Evolutionary conservation across 805 yeast species (phyloP).

Genomic region (Candida bentonensis): DNA sequence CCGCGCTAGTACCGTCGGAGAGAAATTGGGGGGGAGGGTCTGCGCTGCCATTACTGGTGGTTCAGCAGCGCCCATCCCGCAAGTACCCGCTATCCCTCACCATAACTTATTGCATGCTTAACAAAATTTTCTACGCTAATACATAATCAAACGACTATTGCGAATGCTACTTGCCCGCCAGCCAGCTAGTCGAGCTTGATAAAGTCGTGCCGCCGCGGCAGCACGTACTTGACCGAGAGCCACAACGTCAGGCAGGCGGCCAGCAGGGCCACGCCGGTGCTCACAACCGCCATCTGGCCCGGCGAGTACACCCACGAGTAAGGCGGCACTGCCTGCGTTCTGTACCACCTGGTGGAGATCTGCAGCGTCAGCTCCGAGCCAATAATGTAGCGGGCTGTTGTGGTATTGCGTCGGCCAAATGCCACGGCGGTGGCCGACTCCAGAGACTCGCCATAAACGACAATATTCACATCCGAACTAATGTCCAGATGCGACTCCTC

Average conservation of each 20-base stretch:
- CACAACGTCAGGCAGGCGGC: neutral
- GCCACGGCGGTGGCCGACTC: conserved; percentile 40
- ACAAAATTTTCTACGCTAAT: too few relatives aligned
- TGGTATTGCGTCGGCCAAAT: conserved; percentile 47
- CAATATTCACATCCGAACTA: conserved; percentile 41
- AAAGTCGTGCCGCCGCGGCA: neutral
- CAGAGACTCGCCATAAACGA: conserved; percentile 27
- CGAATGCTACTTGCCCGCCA: too few relatives aligned
- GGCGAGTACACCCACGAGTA: conserved; percentile 5
- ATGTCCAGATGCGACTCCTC: conserved; percentile 45
- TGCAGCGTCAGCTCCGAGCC: conserved; percentile 47
- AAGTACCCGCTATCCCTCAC: too few relatives aligned
- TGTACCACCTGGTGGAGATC: conserved; percentile 45
- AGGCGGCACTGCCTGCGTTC: conserved; percentile 6
- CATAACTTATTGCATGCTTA: too few relatives aligned
- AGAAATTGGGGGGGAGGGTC: too few relatives aligned
- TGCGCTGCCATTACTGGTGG: too few relatives aligned
- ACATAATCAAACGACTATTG: too few relatives aligned
- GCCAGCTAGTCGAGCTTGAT: neutral
- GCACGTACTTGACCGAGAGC: neutral
- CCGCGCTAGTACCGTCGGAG: too few relatives aligned
- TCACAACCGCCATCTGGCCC: neutral
- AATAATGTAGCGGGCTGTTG: conserved; percentile 42
- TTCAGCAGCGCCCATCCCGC: too few relatives aligned
- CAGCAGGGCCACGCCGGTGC: neutral